Conservation (phyloP, 495 filamentous ascomycete species). For the Aspergillus carlsbadensis region DNA sequence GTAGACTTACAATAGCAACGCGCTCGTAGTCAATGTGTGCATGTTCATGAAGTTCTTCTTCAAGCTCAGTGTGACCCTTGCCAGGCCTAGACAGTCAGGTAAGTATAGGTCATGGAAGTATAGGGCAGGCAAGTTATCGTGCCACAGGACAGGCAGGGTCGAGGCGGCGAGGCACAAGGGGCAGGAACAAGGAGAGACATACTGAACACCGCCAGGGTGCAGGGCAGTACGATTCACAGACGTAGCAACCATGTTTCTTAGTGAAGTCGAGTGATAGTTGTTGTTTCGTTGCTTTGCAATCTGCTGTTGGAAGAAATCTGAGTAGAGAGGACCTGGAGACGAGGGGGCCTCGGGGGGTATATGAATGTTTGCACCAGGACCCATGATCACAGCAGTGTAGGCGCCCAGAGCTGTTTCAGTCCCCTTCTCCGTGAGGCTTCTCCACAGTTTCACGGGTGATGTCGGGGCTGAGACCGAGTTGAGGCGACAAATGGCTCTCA, state of each 20-base stretch:
- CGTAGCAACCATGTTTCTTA: constrained; percentile 66
- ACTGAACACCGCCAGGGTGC: constrained; percentile 91
- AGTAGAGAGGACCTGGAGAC: constrained; percentile 50
- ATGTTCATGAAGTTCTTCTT: constrained; percentile 96
- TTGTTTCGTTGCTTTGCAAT: constrained; percentile 58
- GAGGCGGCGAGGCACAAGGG: constrained; percentile 16
- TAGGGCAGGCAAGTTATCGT: neutral
- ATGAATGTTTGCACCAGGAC: constrained; percentile 45
- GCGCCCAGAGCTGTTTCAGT: constrained; percentile 30
- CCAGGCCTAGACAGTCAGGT: constrained; percentile 59
- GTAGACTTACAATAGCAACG: constrained; percentile 80
- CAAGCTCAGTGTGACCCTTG: constrained; percentile 88
- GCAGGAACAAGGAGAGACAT: constrained; percentile 40
- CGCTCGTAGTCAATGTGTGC: constrained; percentile 99
- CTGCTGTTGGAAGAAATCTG: constrained; percentile 61
- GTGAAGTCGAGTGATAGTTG: constrained; percentile 62
- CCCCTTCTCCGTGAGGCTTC: constrained; percentile 28
- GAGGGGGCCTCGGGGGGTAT: constrained; percentile 43
- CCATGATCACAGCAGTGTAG: constrained; percentile 31
- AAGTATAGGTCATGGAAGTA: constrained; percentile 23
- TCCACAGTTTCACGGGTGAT: constrained; percentile 49
- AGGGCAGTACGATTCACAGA: constrained; percentile 86
- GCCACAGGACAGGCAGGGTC: neutral
- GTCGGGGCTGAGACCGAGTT: constrained; percentile 42
- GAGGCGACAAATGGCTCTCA: constrained; percentile 34